Evolutionary conservation across 202 grass and related monocot genomes (phyloP).

Genomic region (Carex sylvatica): DNA sequence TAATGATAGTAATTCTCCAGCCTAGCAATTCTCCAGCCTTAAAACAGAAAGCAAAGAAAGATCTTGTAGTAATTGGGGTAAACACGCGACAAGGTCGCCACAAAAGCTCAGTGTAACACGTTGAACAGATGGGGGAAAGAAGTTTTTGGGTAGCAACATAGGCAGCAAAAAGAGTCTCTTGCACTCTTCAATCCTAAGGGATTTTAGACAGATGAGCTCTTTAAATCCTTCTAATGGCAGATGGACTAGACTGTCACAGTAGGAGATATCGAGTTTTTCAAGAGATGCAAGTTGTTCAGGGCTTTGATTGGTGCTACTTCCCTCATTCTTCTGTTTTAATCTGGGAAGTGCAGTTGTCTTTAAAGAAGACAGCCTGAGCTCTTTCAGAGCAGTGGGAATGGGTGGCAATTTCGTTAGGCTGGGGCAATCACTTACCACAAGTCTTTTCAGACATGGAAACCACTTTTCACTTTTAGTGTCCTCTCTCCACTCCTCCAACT

Average conservation of each 20-base stretch:
- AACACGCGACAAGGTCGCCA: not conserved
- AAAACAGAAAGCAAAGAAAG: conserved; percentile 12
- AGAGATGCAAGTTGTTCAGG: conserved; percentile 17
- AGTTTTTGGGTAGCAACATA: conserved; percentile 4
- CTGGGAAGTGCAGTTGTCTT: not conserved
- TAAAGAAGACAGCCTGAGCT: not conserved
- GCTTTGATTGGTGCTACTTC: not conserved
- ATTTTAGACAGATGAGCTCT: conserved; percentile 20
- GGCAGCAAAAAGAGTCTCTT: not conserved
- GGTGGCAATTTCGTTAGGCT: conserved; percentile 20
- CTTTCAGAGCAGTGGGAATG: conserved; percentile 1
- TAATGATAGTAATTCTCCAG: not conserved
- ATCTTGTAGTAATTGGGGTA: not conserved
- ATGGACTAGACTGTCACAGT: not conserved
- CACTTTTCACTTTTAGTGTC: not conserved
- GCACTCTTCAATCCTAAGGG: conserved; percentile 2
- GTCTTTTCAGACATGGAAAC: conserved; percentile 10
- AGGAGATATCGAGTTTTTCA: not conserved
- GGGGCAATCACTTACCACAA: not conserved
- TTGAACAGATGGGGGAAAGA: conserved; percentile 20
- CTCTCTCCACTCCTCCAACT: conserved; percentile 18
- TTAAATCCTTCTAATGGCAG: conserved; percentile 21
- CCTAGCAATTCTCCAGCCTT: not conserved
- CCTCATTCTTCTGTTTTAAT: not conserved
- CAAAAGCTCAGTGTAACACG: not conserved